These are phyloP conservation scores for Austroboletus niveus DNA, from an alignment of 1,284 basidiomycete genomes.

Conservation along the genomic window DNA sequence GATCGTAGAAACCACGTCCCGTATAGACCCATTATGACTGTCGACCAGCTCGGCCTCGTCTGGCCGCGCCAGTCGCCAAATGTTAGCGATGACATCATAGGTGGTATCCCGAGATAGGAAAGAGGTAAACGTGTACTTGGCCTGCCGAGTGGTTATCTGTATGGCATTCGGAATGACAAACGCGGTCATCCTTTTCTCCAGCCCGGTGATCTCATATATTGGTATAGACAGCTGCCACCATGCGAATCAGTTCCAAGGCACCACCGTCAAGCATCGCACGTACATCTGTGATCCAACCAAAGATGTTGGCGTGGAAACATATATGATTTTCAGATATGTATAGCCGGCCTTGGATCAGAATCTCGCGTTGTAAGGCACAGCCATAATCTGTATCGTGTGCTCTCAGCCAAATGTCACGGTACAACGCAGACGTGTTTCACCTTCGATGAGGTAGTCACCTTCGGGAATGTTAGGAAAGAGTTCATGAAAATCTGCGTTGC, in stretches of 20 bases:
- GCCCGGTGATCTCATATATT: constrained; percentile 84
- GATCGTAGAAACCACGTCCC: constrained; percentile 20
- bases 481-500: constrained; percentile 95
- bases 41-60: constrained; percentile 46
- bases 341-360: constrained; percentile 92
- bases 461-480: constrained; percentile 88
- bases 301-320: constrained; percentile 98
- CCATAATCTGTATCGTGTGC: constrained; percentile 78
- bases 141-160: constrained; percentile 79
- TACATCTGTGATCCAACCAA: constrained; percentile 98
- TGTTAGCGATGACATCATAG: constrained; percentile 94
- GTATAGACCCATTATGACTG: constrained; percentile 20
- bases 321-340: constrained; percentile 99
- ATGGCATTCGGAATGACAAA: constrained; percentile 99
- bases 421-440: constrained; percentile 42
- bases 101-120: constrained; percentile 96
- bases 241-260: constrained; percentile 7
- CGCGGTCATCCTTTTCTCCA: constrained; percentile 99
- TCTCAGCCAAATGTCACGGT: constrained; percentile 2
- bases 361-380: constrained; percentile 94
- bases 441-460: constrained; percentile 98
- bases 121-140: constrained; percentile 92
- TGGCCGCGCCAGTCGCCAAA: constrained; percentile 91
- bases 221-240: constrained; percentile 77
- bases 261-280: constrained; percentile 31